phyloP scores from a whole-genome alignment of 805 yeast genomes.

The Pichia phayaonensis region DNA sequence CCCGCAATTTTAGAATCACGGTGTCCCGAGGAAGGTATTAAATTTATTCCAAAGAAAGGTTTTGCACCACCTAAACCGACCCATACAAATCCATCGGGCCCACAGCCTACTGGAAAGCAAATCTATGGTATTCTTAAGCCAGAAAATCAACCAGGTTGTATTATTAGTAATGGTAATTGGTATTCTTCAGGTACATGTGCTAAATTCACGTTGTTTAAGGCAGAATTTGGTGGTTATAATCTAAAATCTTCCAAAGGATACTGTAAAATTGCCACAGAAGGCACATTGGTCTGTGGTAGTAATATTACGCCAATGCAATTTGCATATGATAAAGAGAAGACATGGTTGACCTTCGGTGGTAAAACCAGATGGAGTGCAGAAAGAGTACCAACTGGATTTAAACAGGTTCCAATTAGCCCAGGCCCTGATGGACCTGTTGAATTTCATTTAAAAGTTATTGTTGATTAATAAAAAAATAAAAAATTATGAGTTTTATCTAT shows the following conservation, averaged over 20 bases:
- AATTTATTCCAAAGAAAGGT: constrained; percentile 56
- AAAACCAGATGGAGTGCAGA: constrained; percentile 51
- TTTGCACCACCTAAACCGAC: constrained; percentile 27
- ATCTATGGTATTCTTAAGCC: constrained; percentile 42
- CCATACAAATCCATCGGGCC: constrained; percentile 13
- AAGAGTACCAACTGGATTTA: constrained; percentile 34
- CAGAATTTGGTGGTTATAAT: constrained; percentile 67
- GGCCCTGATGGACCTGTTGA: constrained; percentile 33
- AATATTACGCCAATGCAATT: constrained; percentile 46
- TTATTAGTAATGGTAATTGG: constrained; percentile 85
- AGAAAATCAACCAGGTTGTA: constrained; percentile 55
- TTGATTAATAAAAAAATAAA: neutral
- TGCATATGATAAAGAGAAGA: constrained; percentile 39
- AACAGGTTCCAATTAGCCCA: constrained; percentile 43
- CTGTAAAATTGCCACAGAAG: constrained; percentile 44
- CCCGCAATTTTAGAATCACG: constrained; percentile 48
- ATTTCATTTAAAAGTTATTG: constrained; percentile 31
- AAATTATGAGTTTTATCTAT: neutral
- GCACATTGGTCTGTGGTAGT: constrained; percentile 26
- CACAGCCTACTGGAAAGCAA: constrained; percentile 28
- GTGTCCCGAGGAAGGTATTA: constrained; percentile 67
- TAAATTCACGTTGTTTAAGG: constrained; percentile 48
- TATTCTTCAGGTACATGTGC: constrained; percentile 82
- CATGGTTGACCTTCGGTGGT: constrained; percentile 55
- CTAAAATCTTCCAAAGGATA: constrained; percentile 64